Evolutionary conservation across 148 eudicot species (phyloP).

Genomic region (Suaeda aralocaspica): DNA sequence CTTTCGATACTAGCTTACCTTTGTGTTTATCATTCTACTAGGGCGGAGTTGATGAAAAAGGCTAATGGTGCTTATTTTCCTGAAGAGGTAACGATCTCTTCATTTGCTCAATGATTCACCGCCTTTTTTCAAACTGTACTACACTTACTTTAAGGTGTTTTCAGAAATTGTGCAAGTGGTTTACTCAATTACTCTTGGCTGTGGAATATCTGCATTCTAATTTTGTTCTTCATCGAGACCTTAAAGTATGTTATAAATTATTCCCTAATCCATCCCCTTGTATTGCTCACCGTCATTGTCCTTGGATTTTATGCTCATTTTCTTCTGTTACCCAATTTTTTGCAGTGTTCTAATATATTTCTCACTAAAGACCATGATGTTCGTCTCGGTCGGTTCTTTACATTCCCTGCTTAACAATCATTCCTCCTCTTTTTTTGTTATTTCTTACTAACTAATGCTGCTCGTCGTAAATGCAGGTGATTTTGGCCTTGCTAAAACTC

Average conservation of each 20-base stretch:
- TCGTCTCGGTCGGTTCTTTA: constrained; percentile 68
- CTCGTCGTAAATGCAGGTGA: constrained; percentile 54
- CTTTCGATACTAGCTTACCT: constrained; percentile 10
- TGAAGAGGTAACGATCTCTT: constrained; percentile 63
- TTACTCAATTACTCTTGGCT: constrained; percentile 78
- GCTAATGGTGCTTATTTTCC: constrained; percentile 73
- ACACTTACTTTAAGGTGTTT: too few relatives aligned
- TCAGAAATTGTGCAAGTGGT: constrained; percentile 94
- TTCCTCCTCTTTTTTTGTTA: not conserved
- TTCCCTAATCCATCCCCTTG: not conserved
- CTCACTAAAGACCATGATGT: constrained; percentile 90
- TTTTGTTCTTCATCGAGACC: constrained; percentile 90
- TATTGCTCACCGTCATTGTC: not conserved
- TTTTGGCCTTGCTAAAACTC: constrained; percentile 97
- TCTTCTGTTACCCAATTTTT: constrained; percentile 18
- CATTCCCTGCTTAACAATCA: not conserved
- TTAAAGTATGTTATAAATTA: constrained; percentile 54
- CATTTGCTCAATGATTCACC: constrained; percentile 6
- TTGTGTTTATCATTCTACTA: too few relatives aligned
- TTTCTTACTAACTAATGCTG: not conserved
- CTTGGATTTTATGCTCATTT: constrained; percentile 18
- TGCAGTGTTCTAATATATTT: constrained; percentile 97
- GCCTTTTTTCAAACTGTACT: not conserved
- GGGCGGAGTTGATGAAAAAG: constrained; percentile 95
- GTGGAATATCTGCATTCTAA: constrained; percentile 95